Evolutionary conservation across 2,329 filamentous ascomycete species (phyloP).

Genomic region (Pezizomycotina sp.): DNA sequence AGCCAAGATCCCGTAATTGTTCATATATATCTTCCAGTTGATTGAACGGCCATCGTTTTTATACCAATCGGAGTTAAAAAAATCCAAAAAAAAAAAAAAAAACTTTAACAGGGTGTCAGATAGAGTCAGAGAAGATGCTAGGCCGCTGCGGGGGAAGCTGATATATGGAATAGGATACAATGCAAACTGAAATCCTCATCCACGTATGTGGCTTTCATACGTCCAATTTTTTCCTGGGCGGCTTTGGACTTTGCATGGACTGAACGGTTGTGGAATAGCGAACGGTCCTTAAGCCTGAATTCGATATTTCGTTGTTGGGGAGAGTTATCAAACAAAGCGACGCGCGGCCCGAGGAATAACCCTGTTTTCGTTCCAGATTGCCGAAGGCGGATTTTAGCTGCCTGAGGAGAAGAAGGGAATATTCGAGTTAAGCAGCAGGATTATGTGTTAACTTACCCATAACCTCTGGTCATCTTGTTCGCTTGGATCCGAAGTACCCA

Average conservation of each 20-base stretch:
- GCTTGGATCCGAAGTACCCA: constrained; percentile 78
- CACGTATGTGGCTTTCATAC: constrained; percentile 83
- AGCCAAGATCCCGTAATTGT: constrained; percentile 72
- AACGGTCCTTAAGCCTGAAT: constrained; percentile 66
- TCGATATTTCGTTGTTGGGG: constrained; percentile 35
- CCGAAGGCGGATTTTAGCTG: constrained; percentile 4
- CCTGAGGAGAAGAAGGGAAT: not conserved
- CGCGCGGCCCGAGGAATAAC: constrained; percentile 88
- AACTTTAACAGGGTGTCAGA: not conserved
- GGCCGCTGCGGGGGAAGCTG: constrained; percentile 13
- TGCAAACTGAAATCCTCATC: constrained; percentile 34
- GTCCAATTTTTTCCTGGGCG: constrained; percentile 58
- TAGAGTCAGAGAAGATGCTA: too few relatives aligned
- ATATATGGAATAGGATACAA: constrained; percentile 2
- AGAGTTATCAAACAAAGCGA: constrained; percentile 68
- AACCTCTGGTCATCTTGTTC: constrained; percentile 52
- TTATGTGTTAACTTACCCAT: constrained; percentile 50
- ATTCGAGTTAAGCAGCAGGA: constrained; percentile 10
- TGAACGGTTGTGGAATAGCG: constrained; percentile 53
- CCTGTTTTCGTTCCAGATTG: constrained; percentile 7
- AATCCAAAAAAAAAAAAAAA: not conserved
- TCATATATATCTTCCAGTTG: constrained; percentile 80
- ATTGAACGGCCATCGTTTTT: constrained; percentile 5
- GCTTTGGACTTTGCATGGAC: constrained; percentile 31
- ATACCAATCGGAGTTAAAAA: constrained; percentile 1